These are phyloP conservation scores for Fraxinus ornus DNA, from an alignment of 305 asterid species.

Conservation along the genomic window DNA sequence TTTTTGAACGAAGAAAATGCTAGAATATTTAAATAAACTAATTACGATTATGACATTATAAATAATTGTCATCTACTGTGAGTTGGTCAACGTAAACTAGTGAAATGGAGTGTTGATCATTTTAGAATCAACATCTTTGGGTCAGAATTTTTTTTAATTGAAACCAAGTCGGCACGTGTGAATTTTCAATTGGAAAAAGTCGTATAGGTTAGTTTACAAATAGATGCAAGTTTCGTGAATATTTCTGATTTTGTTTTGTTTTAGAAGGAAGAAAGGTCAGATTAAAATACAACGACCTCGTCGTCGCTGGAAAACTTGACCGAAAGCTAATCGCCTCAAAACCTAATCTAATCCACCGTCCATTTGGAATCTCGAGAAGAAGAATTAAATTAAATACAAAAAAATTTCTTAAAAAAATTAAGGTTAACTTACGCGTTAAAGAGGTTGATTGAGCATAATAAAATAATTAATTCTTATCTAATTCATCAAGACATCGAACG, in stretches of 20 bases:
- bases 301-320: background rate
- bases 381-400: background rate
- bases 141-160: too few relatives aligned
- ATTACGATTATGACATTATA: background rate
- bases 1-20: background rate
- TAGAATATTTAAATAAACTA: background rate
- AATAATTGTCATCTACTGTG: background rate
- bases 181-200: background rate
- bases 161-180: background rate
- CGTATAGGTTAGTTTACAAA: background rate
- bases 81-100: background rate
- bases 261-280: background rate
- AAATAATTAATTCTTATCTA: background rate
- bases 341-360: slow-evolving; percentile 7
- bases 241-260: background rate
- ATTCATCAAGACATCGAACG: background rate
- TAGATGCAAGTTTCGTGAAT: background rate
- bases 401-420: background rate
- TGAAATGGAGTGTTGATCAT: background rate
- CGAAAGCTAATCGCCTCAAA: slow-evolving; percentile 3
- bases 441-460: background rate
- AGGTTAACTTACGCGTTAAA: background rate
- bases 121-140: background rate
- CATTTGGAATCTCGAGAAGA: background rate
- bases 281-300: background rate